Conservation (phyloP, 1,284 basidiomycete genomes). For the Fomitopsis palustris region DNA sequence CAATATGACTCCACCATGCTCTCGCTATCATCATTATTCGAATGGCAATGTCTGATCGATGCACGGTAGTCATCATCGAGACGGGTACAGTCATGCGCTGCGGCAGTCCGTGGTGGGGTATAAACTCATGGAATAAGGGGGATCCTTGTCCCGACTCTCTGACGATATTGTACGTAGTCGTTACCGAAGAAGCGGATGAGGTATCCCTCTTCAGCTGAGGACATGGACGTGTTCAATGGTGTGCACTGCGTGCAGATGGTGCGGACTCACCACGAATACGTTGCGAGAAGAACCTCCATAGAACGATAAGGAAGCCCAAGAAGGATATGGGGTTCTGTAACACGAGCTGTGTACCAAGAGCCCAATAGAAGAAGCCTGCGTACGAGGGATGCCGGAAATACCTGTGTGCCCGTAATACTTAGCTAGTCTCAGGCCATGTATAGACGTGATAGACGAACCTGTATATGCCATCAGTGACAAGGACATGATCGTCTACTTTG, state of each 20-base stretch:
- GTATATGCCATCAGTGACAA: conserved; percentile 88
- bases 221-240: background rate
- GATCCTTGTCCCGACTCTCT: conserved; percentile 68
- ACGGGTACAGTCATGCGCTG: too few species aligned
- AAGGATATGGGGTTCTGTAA: conserved; percentile 85
- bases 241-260: background rate
- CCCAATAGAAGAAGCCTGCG: conserved; percentile 98
- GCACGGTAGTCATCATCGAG: too few species aligned
- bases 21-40: conserved; percentile 13
- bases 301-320: conserved; percentile 53
- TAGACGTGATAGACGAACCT: conserved; percentile 47
- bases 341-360: conserved; percentile 90
- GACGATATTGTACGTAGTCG: conserved; percentile 70
- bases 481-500: conserved; percentile 71
- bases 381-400: conserved; percentile 96
- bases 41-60: too few species aligned
- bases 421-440: background rate
- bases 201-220: conserved; percentile 67
- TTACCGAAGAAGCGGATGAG: conserved; percentile 82
- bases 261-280: conserved; percentile 73
- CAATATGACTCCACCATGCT: conserved; percentile 16
- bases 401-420: conserved; percentile 36
- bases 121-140: conserved; percentile 55
- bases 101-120: too few species aligned
- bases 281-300: conserved; percentile 86